These are phyloP conservation scores for Fusarium albosuccineum DNA, from an alignment of 2,329 filamentous ascomycete species.

Conservation along the genomic window DNA sequence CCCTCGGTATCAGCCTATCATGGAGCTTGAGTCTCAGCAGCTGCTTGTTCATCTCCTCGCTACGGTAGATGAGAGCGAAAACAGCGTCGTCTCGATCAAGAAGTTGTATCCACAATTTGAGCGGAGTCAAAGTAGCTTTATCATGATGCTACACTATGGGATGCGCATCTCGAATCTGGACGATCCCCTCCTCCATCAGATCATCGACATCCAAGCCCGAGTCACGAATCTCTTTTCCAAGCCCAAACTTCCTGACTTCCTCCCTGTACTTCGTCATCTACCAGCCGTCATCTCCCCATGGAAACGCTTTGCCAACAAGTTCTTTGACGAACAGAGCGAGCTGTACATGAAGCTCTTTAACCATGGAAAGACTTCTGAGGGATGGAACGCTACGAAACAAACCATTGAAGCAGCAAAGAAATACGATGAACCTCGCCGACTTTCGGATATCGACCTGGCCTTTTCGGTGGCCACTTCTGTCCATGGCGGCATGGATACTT, in stretches of 20 bases:
- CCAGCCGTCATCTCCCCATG: background rate
- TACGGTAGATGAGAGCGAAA: background rate
- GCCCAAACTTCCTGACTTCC: slow-evolving; percentile 1
- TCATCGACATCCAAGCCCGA: background rate
- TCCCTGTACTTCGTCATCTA: background rate
- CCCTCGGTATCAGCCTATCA: background rate
- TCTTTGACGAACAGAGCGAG: background rate
- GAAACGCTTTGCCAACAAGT: background rate
- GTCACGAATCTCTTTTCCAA: background rate
- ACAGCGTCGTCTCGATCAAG: background rate
- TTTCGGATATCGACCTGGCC: background rate
- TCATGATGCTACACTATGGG: background rate
- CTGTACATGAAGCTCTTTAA: background rate
- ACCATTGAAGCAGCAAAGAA: background rate
- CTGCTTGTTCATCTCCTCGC: background rate
- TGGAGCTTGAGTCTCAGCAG: background rate
- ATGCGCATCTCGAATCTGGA: background rate
- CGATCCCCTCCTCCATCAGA: background rate
- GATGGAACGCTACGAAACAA: slow-evolving; percentile 1
- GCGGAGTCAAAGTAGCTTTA: background rate
- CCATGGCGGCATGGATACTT: slow-evolving; percentile 3
- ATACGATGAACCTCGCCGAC: background rate
- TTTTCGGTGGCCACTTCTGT: background rate
- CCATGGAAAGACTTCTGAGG: background rate
- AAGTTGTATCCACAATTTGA: background rate